phyloP scores from a whole-genome alignment of 1,284 basidiomycete species.

The Rhodotorula sp. region DNA sequence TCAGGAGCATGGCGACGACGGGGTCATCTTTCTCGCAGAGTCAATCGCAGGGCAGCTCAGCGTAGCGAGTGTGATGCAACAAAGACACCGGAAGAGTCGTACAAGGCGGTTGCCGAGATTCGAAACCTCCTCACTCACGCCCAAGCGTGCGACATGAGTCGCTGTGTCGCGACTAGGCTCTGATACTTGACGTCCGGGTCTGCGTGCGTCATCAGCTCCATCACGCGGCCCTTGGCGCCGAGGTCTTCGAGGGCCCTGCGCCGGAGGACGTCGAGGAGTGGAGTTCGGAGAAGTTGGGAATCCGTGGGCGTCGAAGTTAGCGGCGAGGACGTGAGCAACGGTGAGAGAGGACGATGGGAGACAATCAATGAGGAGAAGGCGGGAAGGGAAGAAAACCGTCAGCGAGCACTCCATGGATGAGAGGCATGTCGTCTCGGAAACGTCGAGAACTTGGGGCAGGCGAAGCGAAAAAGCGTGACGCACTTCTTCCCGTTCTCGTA shows the following conservation, averaged over 20 bases:
- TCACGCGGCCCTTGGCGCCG: slow-evolving; percentile 83
- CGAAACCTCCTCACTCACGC: not conserved
- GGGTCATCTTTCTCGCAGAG: not conserved
- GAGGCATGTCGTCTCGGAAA: no score
- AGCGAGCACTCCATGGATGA: not conserved
- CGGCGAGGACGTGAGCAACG: not conserved
- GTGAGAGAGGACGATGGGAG: not conserved
- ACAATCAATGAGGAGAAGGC: not conserved
- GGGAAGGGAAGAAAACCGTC: slow-evolving; percentile 8
- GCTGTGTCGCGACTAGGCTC: slow-evolving; percentile 71
- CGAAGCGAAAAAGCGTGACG: slow-evolving; percentile 44
- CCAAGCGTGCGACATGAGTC: slow-evolving; percentile 45
- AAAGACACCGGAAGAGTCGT: no score
- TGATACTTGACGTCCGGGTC: slow-evolving; percentile 89
- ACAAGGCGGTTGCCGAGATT: no score
- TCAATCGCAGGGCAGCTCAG: no score
- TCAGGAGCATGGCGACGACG: not conserved
- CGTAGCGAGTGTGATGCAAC: no score
- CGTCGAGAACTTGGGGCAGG: no score
- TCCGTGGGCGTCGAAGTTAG: no score
- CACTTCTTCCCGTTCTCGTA: slow-evolving; percentile 87
- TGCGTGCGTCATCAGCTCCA: slow-evolving; percentile 89
- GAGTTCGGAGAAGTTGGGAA: not conserved
- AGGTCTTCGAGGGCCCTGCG: slow-evolving; percentile 72
- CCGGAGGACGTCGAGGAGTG: not conserved